Percentiles rank a stretch among this genome's conserved stretches.
Evolutionary conservation across 495 filamentous ascomycete genomes (phyloP).

Genomic region (Talaromyces wortmannii): DNA sequence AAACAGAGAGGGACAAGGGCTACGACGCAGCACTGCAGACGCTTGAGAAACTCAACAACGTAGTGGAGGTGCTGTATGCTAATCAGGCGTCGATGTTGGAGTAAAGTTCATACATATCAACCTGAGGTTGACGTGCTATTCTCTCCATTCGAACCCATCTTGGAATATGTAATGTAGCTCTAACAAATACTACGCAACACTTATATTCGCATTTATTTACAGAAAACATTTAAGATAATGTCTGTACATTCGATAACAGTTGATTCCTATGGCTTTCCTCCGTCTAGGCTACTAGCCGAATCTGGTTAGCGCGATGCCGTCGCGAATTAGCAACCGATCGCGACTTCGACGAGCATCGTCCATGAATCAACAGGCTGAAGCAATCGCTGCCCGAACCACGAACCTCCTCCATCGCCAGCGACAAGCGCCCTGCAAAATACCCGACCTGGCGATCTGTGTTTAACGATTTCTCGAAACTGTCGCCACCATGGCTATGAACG

Average conservation of each 20-base stretch:
- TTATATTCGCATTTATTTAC: not conserved
- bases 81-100: conserved; percentile 96
- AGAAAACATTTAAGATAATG: not conserved
- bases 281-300: not conserved
- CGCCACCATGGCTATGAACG: conserved; percentile 22
- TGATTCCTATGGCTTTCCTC: not conserved
- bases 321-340: conserved; percentile 19
- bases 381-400: not conserved
- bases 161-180: not conserved
- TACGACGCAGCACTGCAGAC: conserved; percentile 93
- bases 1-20: conserved; percentile 84
- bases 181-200: not conserved
- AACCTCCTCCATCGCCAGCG: not conserved
- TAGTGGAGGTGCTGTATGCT: conserved; percentile 94
- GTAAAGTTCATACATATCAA: conserved; percentile 33
- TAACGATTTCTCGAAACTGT: not conserved
- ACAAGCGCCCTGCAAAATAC: not conserved
- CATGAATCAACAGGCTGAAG: not conserved
- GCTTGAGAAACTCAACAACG: conserved; percentile 94
- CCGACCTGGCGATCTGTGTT: not conserved
- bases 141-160: not conserved
- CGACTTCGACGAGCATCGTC: conserved; percentile 1
- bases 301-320: not conserved
- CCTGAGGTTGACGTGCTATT: not conserved
- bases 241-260: not conserved